Evolutionary conservation across 2,329 filamentous ascomycete species (phyloP).

Genomic region (Exophiala calicioides): DNA sequence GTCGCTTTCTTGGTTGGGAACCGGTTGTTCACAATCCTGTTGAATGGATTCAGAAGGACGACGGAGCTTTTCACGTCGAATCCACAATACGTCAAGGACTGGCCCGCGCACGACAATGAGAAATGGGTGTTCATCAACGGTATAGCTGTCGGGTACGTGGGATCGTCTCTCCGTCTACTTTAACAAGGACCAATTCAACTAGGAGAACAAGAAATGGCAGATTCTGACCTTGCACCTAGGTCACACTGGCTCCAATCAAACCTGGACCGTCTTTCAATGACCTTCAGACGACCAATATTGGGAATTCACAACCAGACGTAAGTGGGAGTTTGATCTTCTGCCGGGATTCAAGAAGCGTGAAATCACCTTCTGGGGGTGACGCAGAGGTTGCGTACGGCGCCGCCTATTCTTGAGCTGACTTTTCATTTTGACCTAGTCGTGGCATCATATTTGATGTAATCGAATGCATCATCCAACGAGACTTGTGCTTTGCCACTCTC

Average conservation of each 20-base stretch:
- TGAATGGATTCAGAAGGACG: slow-evolving; percentile 37
- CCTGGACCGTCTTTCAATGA: slow-evolving; percentile 68
- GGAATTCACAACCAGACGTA: slow-evolving; percentile 76
- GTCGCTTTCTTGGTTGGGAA: slow-evolving; percentile 35
- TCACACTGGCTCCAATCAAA: slow-evolving; percentile 69
- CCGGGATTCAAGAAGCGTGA: too few species aligned
- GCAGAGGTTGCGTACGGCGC: background rate
- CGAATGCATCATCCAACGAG: slow-evolving; percentile 75
- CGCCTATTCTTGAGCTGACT: background rate
- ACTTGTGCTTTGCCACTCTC: slow-evolving; percentile 69
- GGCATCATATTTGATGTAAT: slow-evolving; percentile 76
- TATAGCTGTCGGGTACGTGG: slow-evolving; percentile 48
- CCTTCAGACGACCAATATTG: slow-evolving; percentile 69
- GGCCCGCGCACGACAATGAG: slow-evolving; percentile 16
- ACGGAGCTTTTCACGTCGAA: slow-evolving; percentile 16
- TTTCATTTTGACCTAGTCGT: too few species aligned
- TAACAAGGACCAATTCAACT: background rate
- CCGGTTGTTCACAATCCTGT: slow-evolving; percentile 33
- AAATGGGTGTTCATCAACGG: slow-evolving; percentile 79
- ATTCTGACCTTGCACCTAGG: slow-evolving; percentile 37
- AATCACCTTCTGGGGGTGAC: background rate
- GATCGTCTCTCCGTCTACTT: background rate
- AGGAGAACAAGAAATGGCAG: too few species aligned
- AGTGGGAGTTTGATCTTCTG: slow-evolving; percentile 5
- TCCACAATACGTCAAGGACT: slow-evolving; percentile 13